phyloP scores from a whole-genome alignment of 352 stramenopile genomes.

The Phytophthora podocarpi region DNA sequence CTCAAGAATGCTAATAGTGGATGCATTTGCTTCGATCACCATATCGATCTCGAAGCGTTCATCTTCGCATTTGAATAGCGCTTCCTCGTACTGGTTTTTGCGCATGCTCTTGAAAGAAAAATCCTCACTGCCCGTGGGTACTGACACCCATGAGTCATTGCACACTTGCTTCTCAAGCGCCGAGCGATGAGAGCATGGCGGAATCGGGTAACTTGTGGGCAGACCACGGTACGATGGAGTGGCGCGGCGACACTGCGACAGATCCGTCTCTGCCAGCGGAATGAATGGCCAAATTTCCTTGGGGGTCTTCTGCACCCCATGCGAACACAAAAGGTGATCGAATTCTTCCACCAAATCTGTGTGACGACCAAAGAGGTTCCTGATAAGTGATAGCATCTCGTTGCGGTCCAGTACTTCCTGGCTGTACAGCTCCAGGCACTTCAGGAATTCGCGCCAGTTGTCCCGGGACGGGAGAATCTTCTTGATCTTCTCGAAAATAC shows the following conservation, averaged over 20 bases:
- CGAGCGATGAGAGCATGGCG: slow-evolving; percentile 95
- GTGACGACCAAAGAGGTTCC: slow-evolving; percentile 89
- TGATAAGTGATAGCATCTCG: slow-evolving; percentile 88
- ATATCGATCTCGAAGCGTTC: slow-evolving; percentile 95
- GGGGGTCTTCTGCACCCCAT: slow-evolving; percentile 79
- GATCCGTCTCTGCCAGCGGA: slow-evolving; percentile 90
- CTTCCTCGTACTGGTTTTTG: slow-evolving; percentile 99
- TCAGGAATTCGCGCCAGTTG: slow-evolving; percentile 98
- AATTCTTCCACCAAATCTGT: slow-evolving; percentile 87
- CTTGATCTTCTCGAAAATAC: slow-evolving; percentile 96
- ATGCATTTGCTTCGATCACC: slow-evolving; percentile 97
- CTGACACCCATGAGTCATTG: slow-evolving; percentile 97
- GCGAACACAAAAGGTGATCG: slow-evolving; percentile 69
- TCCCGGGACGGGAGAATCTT: slow-evolving; percentile 92
- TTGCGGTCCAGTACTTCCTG: slow-evolving; percentile 95
- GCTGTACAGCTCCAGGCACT: slow-evolving; percentile 98
- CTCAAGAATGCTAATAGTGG: slow-evolving; percentile 95
- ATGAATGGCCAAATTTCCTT: slow-evolving; percentile 93
- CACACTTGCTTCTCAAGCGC: slow-evolving; percentile 92
- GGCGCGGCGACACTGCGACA: slow-evolving; percentile 89
- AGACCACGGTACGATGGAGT: slow-evolving; percentile 98
- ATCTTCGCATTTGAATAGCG: slow-evolving; percentile 99
- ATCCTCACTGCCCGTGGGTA: slow-evolving; percentile 98
- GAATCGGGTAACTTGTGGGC: slow-evolving; percentile 96
- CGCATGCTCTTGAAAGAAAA: slow-evolving; percentile 99